Percentiles rank a stretch among this genome's conserved stretches.
phyloP scores from a whole-genome alignment of 192 early-diverging fungal genomes.

The Allomyces macrogynus region DNA sequence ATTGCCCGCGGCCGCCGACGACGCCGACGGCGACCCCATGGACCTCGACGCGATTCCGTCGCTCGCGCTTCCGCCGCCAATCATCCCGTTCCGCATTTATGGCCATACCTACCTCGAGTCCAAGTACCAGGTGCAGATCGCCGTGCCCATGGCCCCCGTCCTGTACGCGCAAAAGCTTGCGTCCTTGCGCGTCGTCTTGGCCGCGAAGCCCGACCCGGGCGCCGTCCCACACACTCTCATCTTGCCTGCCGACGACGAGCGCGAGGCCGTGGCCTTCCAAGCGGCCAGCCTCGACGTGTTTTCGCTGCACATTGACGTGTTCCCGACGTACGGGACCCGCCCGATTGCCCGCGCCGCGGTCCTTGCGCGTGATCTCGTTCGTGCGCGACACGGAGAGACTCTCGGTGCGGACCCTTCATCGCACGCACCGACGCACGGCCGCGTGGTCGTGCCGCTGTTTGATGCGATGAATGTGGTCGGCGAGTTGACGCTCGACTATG shows the following conservation, averaged over 20 bases:
- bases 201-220: slow-evolving; percentile 68
- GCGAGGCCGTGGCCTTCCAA: slow-evolving; percentile 64
- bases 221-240: slow-evolving; percentile 79
- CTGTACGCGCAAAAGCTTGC: slow-evolving; percentile 9
- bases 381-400: slow-evolving; percentile 6
- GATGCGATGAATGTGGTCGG: slow-evolving; percentile 81
- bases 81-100: slow-evolving; percentile 94
- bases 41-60: slow-evolving; percentile 85
- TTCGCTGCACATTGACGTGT: slow-evolving; percentile 83
- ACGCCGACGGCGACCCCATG: slow-evolving; percentile 11
- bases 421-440: neutral
- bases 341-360: slow-evolving; percentile 72
- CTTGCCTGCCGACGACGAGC: slow-evolving; percentile 65
- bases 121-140: slow-evolving; percentile 67
- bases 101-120: slow-evolving; percentile 93
- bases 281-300: slow-evolving; percentile 51
- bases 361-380: slow-evolving; percentile 43
- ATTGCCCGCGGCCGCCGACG: slow-evolving; percentile 2
- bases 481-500: slow-evolving; percentile 62
- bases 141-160: slow-evolving; percentile 21
- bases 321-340: slow-evolving; percentile 91
- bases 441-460: slow-evolving; percentile 38
- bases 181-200: slow-evolving; percentile 69
- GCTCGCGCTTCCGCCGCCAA: slow-evolving; percentile 83
- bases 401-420: slow-evolving; percentile 3